Evolutionary conservation across 2,329 filamentous ascomycete species (phyloP).

Genomic region (Aspergillus brunneoviolaceus): DNA sequence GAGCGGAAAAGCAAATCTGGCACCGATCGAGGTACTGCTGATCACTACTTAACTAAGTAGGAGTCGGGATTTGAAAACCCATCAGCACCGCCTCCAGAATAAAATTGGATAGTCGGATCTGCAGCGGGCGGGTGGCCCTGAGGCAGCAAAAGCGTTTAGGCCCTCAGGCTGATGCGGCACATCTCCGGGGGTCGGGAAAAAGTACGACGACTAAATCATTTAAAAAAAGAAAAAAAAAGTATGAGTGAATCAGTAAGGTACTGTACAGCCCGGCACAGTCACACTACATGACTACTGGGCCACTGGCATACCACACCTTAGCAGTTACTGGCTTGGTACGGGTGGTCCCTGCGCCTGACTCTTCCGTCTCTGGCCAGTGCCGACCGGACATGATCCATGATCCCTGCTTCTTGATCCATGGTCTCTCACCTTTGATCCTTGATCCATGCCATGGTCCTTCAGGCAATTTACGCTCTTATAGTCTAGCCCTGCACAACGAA

Average conservation of each 20-base stretch:
- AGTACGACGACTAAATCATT: neutral
- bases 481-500: neutral
- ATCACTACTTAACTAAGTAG: conserved; percentile 4
- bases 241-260: neutral
- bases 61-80: conserved; percentile 1
- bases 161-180: too few relatives aligned
- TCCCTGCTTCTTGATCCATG: neutral
- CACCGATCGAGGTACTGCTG: conserved; percentile 4
- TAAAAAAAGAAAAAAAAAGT: too few relatives aligned
- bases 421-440: conserved; percentile 2
- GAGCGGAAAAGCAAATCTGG: conserved; percentile 8
- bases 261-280: neutral
- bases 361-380: neutral
- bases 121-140: neutral
- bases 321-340: neutral
- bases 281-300: neutral
- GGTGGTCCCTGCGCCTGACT: neutral
- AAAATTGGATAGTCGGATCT: neutral
- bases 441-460: neutral
- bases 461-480: conserved; percentile 4
- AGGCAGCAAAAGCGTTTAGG: neutral
- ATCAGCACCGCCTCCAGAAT: neutral
- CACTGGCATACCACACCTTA: neutral
- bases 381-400: neutral
- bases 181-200: neutral